Evolutionary conservation across 495 filamentous ascomycete species (phyloP).

Genomic region (Alectoria sarmentosa): DNA sequence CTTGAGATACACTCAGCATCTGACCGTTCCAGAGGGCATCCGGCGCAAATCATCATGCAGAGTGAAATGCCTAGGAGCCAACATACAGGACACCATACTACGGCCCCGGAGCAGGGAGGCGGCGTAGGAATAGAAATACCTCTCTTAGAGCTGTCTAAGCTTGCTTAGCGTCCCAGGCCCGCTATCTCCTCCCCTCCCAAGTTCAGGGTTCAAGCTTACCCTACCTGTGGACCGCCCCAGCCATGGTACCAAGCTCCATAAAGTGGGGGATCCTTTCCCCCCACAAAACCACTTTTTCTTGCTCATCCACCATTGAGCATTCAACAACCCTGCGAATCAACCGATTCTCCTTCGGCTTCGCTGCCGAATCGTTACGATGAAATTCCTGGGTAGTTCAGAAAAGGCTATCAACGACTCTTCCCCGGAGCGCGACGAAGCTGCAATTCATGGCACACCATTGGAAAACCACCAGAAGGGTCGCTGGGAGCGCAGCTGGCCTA

Average conservation of each 20-base stretch:
- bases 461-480: constrained; percentile 39
- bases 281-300: background rate
- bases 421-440: constrained; percentile 11
- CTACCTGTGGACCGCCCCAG: too few relatives aligned
- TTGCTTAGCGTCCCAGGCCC: background rate
- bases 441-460: constrained; percentile 30
- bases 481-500: constrained; percentile 58
- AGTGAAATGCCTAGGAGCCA: background rate
- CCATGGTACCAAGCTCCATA: background rate
- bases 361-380: constrained; percentile 7
- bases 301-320: background rate
- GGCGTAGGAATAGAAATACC: background rate
- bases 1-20: too few relatives aligned
- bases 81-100: background rate
- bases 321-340: background rate
- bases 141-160: background rate
- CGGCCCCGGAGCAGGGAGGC: too few relatives aligned
- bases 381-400: constrained; percentile 9
- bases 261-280: background rate
- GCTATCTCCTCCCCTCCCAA: background rate
- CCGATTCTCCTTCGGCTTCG: background rate
- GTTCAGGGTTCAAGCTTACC: background rate
- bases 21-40: too few relatives aligned
- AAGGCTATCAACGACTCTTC: background rate
- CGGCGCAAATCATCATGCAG: too few relatives aligned